Percentiles rank a stretch among this genome's conserved stretches.
Evolutionary conservation across 148 eudicot species (phyloP).

Genomic region (Rhododendron ferrugineum): DNA sequence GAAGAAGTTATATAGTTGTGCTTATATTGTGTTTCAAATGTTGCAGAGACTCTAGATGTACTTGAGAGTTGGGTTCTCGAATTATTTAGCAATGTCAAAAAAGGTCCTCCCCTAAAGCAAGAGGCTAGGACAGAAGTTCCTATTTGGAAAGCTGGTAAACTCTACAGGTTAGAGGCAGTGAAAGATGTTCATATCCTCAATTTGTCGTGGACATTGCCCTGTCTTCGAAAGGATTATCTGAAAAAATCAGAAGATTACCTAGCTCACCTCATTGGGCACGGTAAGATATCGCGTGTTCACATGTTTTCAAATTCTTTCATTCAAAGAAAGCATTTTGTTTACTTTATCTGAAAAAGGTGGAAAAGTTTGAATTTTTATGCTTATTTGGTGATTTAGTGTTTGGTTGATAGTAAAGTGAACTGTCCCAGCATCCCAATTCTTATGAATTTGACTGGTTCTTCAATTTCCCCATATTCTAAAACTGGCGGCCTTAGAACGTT

Average conservation of each 20-base stretch:
- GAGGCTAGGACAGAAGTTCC: constrained; percentile 43
- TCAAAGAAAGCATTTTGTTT: background rate
- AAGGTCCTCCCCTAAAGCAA: constrained; percentile 38
- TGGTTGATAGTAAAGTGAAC: background rate
- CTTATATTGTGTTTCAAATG: constrained; percentile 15
- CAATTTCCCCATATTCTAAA: background rate
- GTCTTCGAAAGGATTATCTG: constrained; percentile 69
- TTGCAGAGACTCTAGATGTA: constrained; percentile 82
- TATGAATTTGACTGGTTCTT: background rate
- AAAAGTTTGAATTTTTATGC: background rate
- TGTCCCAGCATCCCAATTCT: too few relatives aligned
- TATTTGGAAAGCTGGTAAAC: constrained; percentile 79
- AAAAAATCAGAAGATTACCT: constrained; percentile 91
- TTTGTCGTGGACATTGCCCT: constrained; percentile 88
- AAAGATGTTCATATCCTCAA: constrained; percentile 89
- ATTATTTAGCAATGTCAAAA: constrained; percentile 60
- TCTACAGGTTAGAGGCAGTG: constrained; percentile 86
- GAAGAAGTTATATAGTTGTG: background rate
- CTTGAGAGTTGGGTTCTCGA: constrained; percentile 91
- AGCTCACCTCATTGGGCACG: constrained; percentile 95
- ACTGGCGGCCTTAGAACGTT: background rate
- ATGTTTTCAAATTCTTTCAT: background rate
- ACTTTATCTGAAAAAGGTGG: background rate
- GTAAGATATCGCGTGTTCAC: constrained; percentile 31
- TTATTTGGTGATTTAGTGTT: background rate